A percentile compares a stretch with the other conserved stretches of the same genome.
phyloP scores from a whole-genome alignment of 2,329 filamentous ascomycete species.

The Ascochyta rabiei region DNA sequence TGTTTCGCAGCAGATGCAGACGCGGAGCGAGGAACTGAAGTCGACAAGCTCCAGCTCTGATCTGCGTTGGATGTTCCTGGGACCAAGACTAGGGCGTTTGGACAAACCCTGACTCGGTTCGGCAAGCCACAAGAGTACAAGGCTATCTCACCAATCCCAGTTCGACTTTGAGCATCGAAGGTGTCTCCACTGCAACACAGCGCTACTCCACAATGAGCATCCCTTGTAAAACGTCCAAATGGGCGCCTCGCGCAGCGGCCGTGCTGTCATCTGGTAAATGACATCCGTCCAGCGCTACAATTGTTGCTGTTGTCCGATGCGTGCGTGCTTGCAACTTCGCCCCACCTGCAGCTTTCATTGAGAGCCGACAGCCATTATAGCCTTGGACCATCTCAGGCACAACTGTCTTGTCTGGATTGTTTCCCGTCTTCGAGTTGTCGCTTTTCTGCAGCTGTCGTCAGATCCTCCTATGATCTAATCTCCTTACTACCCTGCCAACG shows the following conservation, averaged over 20 bases:
- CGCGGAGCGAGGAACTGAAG: slow-evolving; percentile 22
- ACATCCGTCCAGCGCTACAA: slow-evolving; percentile 23
- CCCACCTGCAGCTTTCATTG: slow-evolving; percentile 13
- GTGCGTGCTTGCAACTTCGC: slow-evolving; percentile 23
- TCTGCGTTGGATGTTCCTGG: slow-evolving; percentile 31
- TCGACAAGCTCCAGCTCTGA: slow-evolving; percentile 22
- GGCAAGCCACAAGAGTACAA: slow-evolving; percentile 27
- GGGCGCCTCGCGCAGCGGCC: slow-evolving; percentile 16
- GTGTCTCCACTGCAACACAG: slow-evolving; percentile 32
- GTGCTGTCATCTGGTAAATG: slow-evolving; percentile 33
- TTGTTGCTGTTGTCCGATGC: slow-evolving; percentile 5
- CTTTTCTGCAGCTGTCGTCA: slow-evolving; percentile 2
- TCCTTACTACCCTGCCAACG: background rate
- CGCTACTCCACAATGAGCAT: slow-evolving; percentile 25
- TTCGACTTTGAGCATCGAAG: slow-evolving; percentile 20
- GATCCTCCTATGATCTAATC: background rate
- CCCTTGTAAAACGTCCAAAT: slow-evolving; percentile 25
- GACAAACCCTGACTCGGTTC: slow-evolving; percentile 37
- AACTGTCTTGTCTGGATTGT: background rate
- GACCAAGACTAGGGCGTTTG: slow-evolving; percentile 5
- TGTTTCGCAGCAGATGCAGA: slow-evolving; percentile 28
- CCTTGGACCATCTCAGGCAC: background rate
- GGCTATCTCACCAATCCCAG: slow-evolving; percentile 23
- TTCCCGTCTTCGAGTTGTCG: background rate
- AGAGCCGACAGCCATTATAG: slow-evolving; percentile 5